Conservation (phyloP, 2,329 filamentous ascomycete species). For the Grosmannia penicillata region DNA sequence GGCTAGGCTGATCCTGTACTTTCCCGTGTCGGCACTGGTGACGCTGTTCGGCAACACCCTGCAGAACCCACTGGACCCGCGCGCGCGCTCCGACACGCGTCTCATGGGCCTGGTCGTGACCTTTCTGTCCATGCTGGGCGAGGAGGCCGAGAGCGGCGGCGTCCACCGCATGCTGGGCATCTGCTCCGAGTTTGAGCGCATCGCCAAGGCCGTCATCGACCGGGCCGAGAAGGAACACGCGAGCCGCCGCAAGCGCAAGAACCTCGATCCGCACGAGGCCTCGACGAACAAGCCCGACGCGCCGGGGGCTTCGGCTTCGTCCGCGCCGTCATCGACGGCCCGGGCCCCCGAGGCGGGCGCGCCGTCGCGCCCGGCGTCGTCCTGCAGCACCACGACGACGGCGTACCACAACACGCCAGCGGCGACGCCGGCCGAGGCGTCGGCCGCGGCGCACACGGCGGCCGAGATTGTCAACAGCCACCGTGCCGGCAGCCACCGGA, state of each 20-base stretch:
- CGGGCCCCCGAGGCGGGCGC: background rate
- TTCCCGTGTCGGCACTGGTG: constrained; percentile 86
- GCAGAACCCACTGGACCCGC: constrained; percentile 82
- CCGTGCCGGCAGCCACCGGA: background rate
- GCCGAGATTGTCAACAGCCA: constrained; percentile 12
- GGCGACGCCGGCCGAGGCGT: constrained; percentile 10
- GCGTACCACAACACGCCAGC: constrained; percentile 8
- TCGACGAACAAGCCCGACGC: background rate
- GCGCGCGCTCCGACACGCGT: constrained; percentile 75
- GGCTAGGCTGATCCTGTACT: constrained; percentile 82
- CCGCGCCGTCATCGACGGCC: constrained; percentile 1
- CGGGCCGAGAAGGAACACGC: constrained; percentile 77
- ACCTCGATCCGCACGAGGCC: constrained; percentile 21
- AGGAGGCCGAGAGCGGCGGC: constrained; percentile 77
- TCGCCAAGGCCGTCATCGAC: constrained; percentile 79
- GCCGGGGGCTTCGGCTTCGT: background rate
- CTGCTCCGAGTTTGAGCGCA: constrained; percentile 92
- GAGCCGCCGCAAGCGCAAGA: constrained; percentile 73
- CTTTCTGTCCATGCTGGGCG: constrained; percentile 78
- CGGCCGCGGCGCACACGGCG: constrained; percentile 8
- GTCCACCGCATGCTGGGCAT: constrained; percentile 89
- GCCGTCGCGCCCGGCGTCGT: constrained; percentile 8
- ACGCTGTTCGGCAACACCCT: constrained; percentile 93
- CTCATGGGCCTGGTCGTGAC: constrained; percentile 88
- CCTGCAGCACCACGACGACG: constrained; percentile 5